Conservation (phyloP, 1,139 yeast species). For the Scheffersomyces titani region DNA sequence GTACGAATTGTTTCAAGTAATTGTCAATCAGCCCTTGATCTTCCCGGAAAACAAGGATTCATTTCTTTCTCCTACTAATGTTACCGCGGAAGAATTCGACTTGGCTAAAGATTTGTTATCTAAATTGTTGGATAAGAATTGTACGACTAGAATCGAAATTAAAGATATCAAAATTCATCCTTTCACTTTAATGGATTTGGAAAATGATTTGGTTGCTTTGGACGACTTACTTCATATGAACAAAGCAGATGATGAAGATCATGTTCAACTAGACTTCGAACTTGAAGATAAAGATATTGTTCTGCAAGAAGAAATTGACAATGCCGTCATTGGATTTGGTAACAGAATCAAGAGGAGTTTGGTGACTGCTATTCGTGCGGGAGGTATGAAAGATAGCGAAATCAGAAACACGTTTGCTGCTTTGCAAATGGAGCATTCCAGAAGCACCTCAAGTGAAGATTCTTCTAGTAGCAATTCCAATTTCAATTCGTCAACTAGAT, state of each 20-base stretch:
- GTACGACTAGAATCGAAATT: conserved; percentile 67
- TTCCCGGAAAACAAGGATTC: conserved; percentile 55
- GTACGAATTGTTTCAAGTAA: conserved; percentile 80
- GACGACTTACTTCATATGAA: conserved; percentile 42
- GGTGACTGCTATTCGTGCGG: conserved; percentile 49
- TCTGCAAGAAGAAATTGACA: conserved; percentile 67
- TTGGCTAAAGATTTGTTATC: conserved; percentile 67
- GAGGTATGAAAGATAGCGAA: conserved; percentile 32
- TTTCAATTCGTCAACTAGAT: conserved; percentile 12
- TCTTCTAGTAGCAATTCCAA: conserved; percentile 19
- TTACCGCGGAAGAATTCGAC: conserved; percentile 50
- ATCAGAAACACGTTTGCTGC: conserved; percentile 25
- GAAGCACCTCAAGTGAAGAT: conserved; percentile 39
- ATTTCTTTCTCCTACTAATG: conserved; percentile 40
- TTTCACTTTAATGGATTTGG: conserved; percentile 67
- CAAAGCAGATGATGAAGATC: conserved; percentile 10
- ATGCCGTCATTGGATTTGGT: conserved; percentile 82
- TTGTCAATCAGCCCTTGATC: conserved; percentile 60
- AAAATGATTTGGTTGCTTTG: conserved; percentile 39
- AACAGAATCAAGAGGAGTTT: conserved; percentile 62
- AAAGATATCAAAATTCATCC: conserved; percentile 78
- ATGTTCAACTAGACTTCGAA: conserved; percentile 13
- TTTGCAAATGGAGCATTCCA: conserved; percentile 27
- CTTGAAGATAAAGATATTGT: conserved; percentile 35
- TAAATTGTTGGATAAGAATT: conserved; percentile 70